These are phyloP conservation scores for Tulasnella sp. DNA, from an alignment of 768 basidiomycete genomes.

Conservation along the genomic window DNA sequence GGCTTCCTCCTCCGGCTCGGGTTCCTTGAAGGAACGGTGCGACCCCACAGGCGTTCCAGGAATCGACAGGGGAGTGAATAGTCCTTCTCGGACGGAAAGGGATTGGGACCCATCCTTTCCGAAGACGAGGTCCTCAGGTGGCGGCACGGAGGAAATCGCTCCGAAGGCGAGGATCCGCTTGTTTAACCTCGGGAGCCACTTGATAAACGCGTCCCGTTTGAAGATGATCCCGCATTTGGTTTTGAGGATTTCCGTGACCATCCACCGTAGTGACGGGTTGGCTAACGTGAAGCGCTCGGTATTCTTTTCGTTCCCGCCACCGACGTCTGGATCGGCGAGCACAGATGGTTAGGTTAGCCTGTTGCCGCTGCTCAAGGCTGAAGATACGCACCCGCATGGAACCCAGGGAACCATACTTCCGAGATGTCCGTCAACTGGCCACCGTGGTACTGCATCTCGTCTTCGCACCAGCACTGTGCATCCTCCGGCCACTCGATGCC, in stretches of 20 bases:
- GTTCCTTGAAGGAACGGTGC: background rate
- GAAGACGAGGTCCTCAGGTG: too few species aligned
- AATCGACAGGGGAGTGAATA: too few species aligned
- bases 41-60: too few species aligned
- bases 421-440: slow-evolving; percentile 60
- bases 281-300: slow-evolving; percentile 26
- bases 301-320: slow-evolving; percentile 37
- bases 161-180: slow-evolving; percentile 7
- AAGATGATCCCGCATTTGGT: background rate
- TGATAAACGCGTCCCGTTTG: background rate
- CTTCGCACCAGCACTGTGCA: background rate
- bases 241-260: slow-evolving; percentile 33
- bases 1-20: background rate
- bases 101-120: too few species aligned
- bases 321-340: slow-evolving; percentile 33
- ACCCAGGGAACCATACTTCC: slow-evolving; percentile 82
- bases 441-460: background rate
- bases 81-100: too few species aligned
- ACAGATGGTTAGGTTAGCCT: background rate
- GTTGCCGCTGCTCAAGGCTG: too few species aligned
- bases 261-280: slow-evolving; percentile 38
- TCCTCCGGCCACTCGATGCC: background rate
- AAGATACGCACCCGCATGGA: slow-evolving; percentile 60
- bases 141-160: background rate
- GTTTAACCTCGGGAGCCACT: background rate